Conservation (phyloP, 2,329 filamentous ascomycete species). For the Fusarium armeniacum region DNA sequence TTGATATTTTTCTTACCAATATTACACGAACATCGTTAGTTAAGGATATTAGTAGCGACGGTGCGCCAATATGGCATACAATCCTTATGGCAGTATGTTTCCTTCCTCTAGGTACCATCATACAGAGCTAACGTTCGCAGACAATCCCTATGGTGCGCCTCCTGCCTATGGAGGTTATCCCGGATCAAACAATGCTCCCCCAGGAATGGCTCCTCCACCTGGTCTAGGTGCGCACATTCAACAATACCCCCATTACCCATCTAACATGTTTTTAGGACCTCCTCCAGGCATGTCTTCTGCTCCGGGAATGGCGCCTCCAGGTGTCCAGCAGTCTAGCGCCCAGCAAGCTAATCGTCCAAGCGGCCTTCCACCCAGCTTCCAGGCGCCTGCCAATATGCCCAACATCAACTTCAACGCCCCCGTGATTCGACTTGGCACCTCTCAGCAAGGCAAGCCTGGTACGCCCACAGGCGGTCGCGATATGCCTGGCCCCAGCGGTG, state of each 20-base stretch:
- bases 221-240: slow-evolving; percentile 77
- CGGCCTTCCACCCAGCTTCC: slow-evolving; percentile 85
- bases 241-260: slow-evolving; percentile 3
- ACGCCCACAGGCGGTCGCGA: slow-evolving; percentile 61
- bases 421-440: slow-evolving; percentile 91
- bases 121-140: slow-evolving; percentile 40
- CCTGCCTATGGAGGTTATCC: slow-evolving; percentile 81
- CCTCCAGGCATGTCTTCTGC: slow-evolving; percentile 84
- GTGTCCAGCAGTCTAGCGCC: slow-evolving; percentile 80
- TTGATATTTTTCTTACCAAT: background rate
- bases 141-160: slow-evolving; percentile 78
- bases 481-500: slow-evolving; percentile 51
- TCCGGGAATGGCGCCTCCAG: slow-evolving; percentile 84
- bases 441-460: slow-evolving; percentile 74
- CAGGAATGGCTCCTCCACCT: slow-evolving; percentile 82
- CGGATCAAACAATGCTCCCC: slow-evolving; percentile 66
- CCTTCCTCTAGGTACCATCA: background rate
- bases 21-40: slow-evolving; percentile 4
- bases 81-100: slow-evolving; percentile 69
- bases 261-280: slow-evolving; percentile 65
- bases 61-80: slow-evolving; percentile 66
- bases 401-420: slow-evolving; percentile 99
- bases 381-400: slow-evolving; percentile 90
- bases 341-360: slow-evolving; percentile 84
- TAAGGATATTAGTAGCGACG: slow-evolving; percentile 15